Percentiles rank a stretch among this genome's conserved stretches.
Evolutionary conservation across 805 yeast species (phyloP).

Genomic region (Yarrowia sp.): DNA sequence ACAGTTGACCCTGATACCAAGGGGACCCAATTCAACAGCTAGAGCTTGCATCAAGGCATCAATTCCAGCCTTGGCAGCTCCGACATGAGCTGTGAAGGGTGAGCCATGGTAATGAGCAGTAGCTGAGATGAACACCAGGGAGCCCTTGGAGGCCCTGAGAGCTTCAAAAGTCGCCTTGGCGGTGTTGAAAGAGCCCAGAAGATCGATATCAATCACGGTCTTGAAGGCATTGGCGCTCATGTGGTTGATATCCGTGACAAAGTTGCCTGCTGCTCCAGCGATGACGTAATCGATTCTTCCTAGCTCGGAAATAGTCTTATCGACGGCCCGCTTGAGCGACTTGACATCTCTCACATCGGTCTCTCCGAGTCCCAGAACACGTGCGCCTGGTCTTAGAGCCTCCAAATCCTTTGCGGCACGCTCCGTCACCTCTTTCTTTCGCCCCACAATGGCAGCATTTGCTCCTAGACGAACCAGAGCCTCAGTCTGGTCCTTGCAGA

Average conservation of each 20-base stretch:
- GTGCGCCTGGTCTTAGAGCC: constrained; percentile 52
- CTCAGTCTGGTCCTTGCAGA: constrained; percentile 84
- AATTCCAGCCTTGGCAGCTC: constrained; percentile 94
- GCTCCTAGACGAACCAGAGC: constrained; percentile 83
- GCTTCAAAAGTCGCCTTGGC: constrained; percentile 74
- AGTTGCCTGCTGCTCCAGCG: constrained; percentile 97
- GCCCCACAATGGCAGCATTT: constrained; percentile 78
- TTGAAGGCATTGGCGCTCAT: constrained; percentile 83
- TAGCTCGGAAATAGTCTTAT: constrained; percentile 57
- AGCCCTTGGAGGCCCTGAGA: constrained; percentile 63
- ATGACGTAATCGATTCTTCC: constrained; percentile 84
- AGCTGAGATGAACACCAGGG: constrained; percentile 75
- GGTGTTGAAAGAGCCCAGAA: constrained; percentile 85
- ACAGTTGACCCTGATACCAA: constrained; percentile 77
- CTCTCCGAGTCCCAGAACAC: constrained; percentile 65
- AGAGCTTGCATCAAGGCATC: constrained; percentile 81
- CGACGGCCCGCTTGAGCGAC: constrained; percentile 60
- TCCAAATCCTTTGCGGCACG: constrained; percentile 64
- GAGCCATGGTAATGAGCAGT: constrained; percentile 86
- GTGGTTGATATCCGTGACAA: constrained; percentile 72
- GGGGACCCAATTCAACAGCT: constrained; percentile 88
- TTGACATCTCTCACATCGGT: constrained; percentile 74
- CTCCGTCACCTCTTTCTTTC: constrained; percentile 63
- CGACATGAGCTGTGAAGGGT: constrained; percentile 84
- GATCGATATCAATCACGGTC: constrained; percentile 80